phyloP scores from a whole-genome alignment of 768 basidiomycete genomes.

The Hygrocybe punicea region DNA sequence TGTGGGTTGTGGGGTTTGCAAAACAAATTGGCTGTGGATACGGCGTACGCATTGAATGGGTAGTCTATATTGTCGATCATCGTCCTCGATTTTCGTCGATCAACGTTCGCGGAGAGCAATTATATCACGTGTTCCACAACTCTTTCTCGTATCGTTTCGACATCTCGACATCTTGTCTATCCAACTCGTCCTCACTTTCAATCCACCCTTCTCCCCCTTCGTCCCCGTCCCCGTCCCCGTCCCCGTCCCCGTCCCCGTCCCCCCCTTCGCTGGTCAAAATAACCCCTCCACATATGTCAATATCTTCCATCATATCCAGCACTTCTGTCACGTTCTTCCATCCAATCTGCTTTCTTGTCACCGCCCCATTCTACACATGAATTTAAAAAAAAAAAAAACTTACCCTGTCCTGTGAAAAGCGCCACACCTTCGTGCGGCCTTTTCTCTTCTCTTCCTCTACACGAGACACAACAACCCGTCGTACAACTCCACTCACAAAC shows the following conservation, averaged over 20 bases:
- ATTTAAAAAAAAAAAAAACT: not conserved
- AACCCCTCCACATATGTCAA: too few species aligned
- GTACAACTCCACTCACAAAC: slow-evolving; percentile 52
- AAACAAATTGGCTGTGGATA: too few species aligned
- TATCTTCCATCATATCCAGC: too few species aligned
- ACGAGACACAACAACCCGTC: slow-evolving; percentile 49
- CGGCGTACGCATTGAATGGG: too few species aligned
- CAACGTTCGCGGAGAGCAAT: too few species aligned
- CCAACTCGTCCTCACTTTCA: slow-evolving; percentile 40
- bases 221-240: slow-evolving; percentile 38
- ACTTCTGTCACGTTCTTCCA: too few species aligned
- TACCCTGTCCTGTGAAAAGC: slow-evolving; percentile 33
- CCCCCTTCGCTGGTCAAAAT: slow-evolving; percentile 14
- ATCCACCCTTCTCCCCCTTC: slow-evolving; percentile 37
- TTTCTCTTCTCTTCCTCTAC: slow-evolving; percentile 61
- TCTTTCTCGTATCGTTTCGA: slow-evolving; percentile 37
- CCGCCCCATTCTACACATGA: too few species aligned
- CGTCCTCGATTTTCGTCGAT: too few species aligned
- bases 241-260: slow-evolving; percentile 45
- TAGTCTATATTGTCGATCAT: too few species aligned
- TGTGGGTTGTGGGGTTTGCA: too few species aligned
- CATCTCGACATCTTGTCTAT: slow-evolving; percentile 33
- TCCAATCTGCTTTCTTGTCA: too few species aligned
- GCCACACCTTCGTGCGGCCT: slow-evolving; percentile 59
- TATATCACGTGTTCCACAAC: slow-evolving; percentile 36